Evolutionary conservation across 2,329 filamentous ascomycete genomes (phyloP).

Genomic region (Ophiostoma australiae): DNA sequence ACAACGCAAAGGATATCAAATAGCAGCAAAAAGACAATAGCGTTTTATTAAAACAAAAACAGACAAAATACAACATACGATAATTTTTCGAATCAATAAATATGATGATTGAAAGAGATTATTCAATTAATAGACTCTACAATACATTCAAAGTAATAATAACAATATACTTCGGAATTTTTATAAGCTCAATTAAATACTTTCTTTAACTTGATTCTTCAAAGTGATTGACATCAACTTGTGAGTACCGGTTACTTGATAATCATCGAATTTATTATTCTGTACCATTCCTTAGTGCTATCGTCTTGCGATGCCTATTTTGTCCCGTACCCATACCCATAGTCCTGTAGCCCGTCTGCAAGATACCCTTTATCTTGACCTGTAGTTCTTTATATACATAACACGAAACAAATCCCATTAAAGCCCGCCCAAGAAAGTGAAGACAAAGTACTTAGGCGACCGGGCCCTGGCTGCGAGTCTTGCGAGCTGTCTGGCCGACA

Average conservation of each 20-base stretch:
- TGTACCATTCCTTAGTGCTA: background rate
- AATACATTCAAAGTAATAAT: too few species aligned
- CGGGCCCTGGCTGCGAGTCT: conserved; percentile 39
- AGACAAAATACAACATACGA: too few species aligned
- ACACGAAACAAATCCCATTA: background rate
- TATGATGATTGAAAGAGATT: too few species aligned
- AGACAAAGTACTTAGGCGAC: conserved; percentile 8
- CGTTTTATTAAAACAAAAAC: too few species aligned
- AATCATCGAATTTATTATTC: background rate
- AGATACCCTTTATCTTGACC: background rate
- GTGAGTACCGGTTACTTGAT: too few species aligned
- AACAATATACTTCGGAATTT: too few species aligned
- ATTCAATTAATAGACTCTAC: too few species aligned
- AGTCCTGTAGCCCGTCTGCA: background rate
- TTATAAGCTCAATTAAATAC: too few species aligned
- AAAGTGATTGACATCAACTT: too few species aligned
- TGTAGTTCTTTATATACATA: background rate
- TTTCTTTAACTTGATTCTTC: too few species aligned
- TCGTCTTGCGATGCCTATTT: background rate
- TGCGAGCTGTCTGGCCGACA: conserved; percentile 37
- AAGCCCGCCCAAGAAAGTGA: background rate
- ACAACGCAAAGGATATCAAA: background rate
- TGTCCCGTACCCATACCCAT: background rate
- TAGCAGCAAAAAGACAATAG: background rate
- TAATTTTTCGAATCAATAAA: too few species aligned